A percentile compares a stretch with the other conserved stretches of the same genome.
Conservation (phyloP, 1,284 basidiomycete species). For the Flammula alnicola region DNA sequence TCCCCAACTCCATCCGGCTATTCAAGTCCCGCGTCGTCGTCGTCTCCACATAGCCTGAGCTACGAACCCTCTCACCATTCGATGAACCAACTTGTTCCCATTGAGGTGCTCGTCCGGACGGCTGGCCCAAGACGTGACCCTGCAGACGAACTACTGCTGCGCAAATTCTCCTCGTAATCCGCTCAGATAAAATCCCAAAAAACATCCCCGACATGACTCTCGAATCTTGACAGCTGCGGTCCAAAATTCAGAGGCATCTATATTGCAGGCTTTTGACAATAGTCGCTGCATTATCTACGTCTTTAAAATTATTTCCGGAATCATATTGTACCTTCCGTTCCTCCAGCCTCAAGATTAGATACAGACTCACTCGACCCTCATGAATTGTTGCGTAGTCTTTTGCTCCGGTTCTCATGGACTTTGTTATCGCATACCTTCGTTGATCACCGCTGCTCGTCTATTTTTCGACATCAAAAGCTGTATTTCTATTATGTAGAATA, state of each 20-base stretch:
- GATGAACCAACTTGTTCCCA: slow-evolving; percentile 54
- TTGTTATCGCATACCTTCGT: slow-evolving; percentile 16
- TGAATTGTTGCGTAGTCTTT: slow-evolving; percentile 16
- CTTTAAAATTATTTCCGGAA: slow-evolving; percentile 9
- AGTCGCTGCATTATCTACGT: slow-evolving; percentile 19
- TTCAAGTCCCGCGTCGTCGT: slow-evolving; percentile 28
- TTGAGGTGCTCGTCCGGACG: slow-evolving; percentile 60
- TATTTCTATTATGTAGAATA: slow-evolving; percentile 27
- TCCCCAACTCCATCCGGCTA: slow-evolving; percentile 25
- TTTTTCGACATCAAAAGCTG: slow-evolving; percentile 14
- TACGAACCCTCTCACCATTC: slow-evolving; percentile 25
- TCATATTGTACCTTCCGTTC: slow-evolving; percentile 6
- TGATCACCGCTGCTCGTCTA: slow-evolving; percentile 12
- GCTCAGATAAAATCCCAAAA: slow-evolving; percentile 3
- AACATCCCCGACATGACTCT: neutral
- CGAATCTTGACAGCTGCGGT: slow-evolving; percentile 15
- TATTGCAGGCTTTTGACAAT: slow-evolving; percentile 12
- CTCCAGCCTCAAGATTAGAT: slow-evolving; percentile 19
- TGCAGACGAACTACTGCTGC: slow-evolving; percentile 59
- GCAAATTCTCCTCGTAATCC: slow-evolving; percentile 47
- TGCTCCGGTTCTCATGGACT: slow-evolving; percentile 17
- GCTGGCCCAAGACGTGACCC: slow-evolving; percentile 58
- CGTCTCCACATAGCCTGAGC: slow-evolving; percentile 22
- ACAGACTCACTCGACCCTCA: slow-evolving; percentile 14
- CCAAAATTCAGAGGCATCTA: slow-evolving; percentile 19